Evolutionary conservation across 441 rosid species (phyloP), one percentile per base, ranked within the genome.

Genomic region (Syzygium syzygioides): DNA sequence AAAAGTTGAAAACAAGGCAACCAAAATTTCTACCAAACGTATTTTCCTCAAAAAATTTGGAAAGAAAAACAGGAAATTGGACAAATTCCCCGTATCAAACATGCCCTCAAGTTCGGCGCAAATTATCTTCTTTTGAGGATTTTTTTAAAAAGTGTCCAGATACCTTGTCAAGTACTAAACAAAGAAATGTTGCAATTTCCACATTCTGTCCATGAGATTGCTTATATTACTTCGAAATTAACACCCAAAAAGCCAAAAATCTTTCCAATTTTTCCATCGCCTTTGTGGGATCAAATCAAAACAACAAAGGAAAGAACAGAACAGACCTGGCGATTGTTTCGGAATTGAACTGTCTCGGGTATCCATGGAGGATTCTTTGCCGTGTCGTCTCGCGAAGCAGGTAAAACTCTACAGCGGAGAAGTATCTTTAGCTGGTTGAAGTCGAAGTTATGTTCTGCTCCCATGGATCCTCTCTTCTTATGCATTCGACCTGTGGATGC

Each of bases 101-200:
- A 26, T 3, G 2, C 64, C 15, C 0, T 59, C 7, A 26, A 0
- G 15, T 59, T 59, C 7, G 30, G 64, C 0, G 0, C 64, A 55
- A 55, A 55, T 55, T 55, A 55, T 55, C 20, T 20, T 55, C 57
- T 20, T 19, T 55, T 56, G 7, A 25, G n/a, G n/a, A 28, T 57
- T 25, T 25, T 25, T 57, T 57, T 11, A 25, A 25, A 57, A 25
- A 25, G 62, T 11, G 3, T 25, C 7, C 14, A 28, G 62, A 57
- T 25, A 57, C 28, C 14, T 57, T 10, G 13, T 57, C 28, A 57
- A 57, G 62, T 57, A 25, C 26, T 57, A 57, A 57, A 57, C 26
- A 57, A 57, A 9, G 26, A 57, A 56, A 56, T 23, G 60, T 57
- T 57, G n/a, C 62, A 25, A 23, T 56, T 56, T 53, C 55, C 55